Base-by-base conservation (phyloP, 331 rosid genomes). In the Quercus tomentella region DNA sequence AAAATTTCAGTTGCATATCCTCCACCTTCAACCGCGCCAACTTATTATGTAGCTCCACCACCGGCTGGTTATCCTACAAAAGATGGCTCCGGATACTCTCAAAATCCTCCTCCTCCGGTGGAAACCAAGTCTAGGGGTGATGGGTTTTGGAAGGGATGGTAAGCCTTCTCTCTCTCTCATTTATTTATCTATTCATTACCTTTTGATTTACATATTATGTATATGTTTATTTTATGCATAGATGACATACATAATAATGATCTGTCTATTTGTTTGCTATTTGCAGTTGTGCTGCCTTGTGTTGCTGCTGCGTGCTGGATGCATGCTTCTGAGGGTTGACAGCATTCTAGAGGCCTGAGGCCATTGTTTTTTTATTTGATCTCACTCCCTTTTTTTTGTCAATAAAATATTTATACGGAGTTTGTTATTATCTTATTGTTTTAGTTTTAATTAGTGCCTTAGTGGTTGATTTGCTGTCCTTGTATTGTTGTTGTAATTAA, bases 281-380 rank as follows among this genome's bases (percentile, higher is more conserved):
- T 4, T 74, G 75, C 86, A 83, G 86, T 72, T 79, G 84, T 63
- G 90, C 88, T 43, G 88, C 90, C n/a, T 0, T 87, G 15, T 87
- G 88, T 26, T 87, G 90, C 55, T 87, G 90, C 56, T 87, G 90
- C n/a, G 67, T 21, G 76, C 56, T 87, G 86, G 88, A 87, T 70
- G 82, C 76, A 17, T 87, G 90, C 76, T 79, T 84, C 62, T 86
- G 69, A 61, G 52, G 52, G 4, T 45, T 45, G 0, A 37, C 0
- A 37, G 43, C 43, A 0, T 37, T 37, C 0, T 37, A 37, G 43
- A 7, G 43, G 43, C 10, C 10, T 37, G 43, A 37, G 43, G 43
- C 43, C 43, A 37, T 37, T 37, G 9, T 7, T 7, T 10, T 37
- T 37, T 37, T 37, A 35, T 37, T 37, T 37, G 43, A 37, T 7